Base-by-base conservation (phyloP, 495 filamentous ascomycete genomes). In the Talaromyces trachyspermus region DNA sequence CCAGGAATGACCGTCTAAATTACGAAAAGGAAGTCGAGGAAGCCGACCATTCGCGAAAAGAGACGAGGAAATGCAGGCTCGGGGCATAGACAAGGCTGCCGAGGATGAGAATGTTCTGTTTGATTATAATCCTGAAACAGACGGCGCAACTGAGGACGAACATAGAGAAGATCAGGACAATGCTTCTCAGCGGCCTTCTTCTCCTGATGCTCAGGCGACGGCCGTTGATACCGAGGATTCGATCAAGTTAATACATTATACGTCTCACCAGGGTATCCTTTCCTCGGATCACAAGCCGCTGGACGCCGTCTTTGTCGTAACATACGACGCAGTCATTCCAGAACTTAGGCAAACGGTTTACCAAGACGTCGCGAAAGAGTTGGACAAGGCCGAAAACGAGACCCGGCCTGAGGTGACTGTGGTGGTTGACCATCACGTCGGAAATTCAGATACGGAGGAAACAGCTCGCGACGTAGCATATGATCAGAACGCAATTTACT, bases 211-310 rank as follows among this genome's bases (percentile, higher is more conserved):
- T 23, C n/a, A 18, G 9, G 12, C 15, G 27, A 35, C 18, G 49
- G 43, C 49, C 12, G 47, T 46, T 0, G 61, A 55, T 5, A 44
- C 61, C 15, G 69, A 82, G 22, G 82, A 87, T 49, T 66, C 72
- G 20, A 77, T 95, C 44, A 69, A 63, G 22, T 71, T 89, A 14
- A 80, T 91, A 36, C 74, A 79, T 46, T 99, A 99, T 61, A 79
- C 81, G 2, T 88, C 91, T 2, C 87, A 95, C 57, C 90, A 95
- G 60, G 78, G 85, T 19, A 79, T 97, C 11, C 72, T 85, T 10
- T 94, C 94, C 2, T 96, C 91, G 4, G 94, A 99, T 60, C 94
- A 99, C 61, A 99, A 99, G 61, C 94, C 94, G 0, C 58, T 97
- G 8, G 77, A 79, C 49, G 86, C 87, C 7, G 65, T 86, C 2